Evolutionary conservation across 108 stramenopile genomes (phyloP).

Genomic region (Thalassiosira profunda): DNA sequence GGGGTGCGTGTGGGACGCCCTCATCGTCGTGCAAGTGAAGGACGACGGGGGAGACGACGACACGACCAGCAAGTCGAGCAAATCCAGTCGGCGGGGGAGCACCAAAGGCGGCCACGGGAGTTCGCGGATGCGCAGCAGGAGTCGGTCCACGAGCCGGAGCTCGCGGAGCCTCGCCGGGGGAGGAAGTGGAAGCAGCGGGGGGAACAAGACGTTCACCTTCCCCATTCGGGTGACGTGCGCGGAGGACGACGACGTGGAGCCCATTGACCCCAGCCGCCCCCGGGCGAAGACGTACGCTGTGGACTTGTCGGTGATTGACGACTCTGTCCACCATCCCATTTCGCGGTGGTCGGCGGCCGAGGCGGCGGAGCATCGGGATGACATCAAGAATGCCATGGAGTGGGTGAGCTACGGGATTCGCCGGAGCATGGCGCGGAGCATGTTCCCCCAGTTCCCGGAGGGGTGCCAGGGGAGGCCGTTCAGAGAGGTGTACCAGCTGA

Average conservation of each 20-base stretch:
- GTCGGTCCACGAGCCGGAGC: neutral
- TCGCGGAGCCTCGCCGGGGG: neutral
- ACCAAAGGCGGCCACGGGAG: neutral
- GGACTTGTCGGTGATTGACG: conserved; percentile 40
- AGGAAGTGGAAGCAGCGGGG: neutral
- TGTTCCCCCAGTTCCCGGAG: conserved; percentile 88
- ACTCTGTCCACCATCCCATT: conserved; percentile 37
- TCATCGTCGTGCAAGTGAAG: conserved; percentile 28
- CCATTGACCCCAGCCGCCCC: neutral
- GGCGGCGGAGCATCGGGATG: conserved; percentile 33
- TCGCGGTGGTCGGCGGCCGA: conserved; percentile 27
- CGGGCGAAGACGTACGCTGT: conserved; percentile 48
- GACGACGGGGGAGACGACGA: conserved; percentile 19
- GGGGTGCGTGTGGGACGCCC: conserved; percentile 54
- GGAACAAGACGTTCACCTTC: conserved; percentile 46
- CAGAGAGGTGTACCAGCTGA: conserved; percentile 90
- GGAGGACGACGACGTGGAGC: conserved; percentile 37
- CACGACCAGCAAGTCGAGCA: neutral
- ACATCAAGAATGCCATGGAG: conserved; percentile 51
- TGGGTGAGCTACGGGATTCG: conserved; percentile 58
- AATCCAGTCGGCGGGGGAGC: neutral
- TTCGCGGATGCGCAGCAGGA: neutral
- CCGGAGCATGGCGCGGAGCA: conserved; percentile 75
- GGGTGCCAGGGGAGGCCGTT: conserved; percentile 83
- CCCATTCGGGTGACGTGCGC: conserved; percentile 49